A percentile compares a stretch with the other conserved stretches of the same genome.
Conservation (phyloP, 805 yeast genomes). For the Pachysolen tannophilus region DNA sequence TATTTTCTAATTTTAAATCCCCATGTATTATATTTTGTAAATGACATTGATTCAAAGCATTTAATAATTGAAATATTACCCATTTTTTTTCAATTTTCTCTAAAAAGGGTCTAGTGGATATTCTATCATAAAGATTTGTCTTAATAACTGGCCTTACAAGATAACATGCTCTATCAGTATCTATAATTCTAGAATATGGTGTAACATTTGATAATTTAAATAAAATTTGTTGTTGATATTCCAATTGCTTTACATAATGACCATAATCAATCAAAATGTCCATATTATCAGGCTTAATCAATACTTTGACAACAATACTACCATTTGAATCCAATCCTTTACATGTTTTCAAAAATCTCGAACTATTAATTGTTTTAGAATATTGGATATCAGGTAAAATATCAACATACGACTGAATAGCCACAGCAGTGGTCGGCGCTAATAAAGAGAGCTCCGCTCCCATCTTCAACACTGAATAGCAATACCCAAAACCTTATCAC, state of each 20-base stretch:
- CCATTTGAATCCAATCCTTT: constrained; percentile 72
- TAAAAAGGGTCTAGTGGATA: constrained; percentile 81
- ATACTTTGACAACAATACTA: constrained; percentile 66
- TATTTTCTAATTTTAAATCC: constrained; percentile 86
- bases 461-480: too few relatives aligned
- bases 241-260: constrained; percentile 20
- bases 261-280: constrained; percentile 25
- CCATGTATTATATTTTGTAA: constrained; percentile 64
- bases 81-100: constrained; percentile 77
- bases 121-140: constrained; percentile 78
- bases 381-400: constrained; percentile 72
- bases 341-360: constrained; percentile 80
- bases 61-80: constrained; percentile 72
- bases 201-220: constrained; percentile 51
- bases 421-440: constrained; percentile 89
- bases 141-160: constrained; percentile 74
- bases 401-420: constrained; percentile 82
- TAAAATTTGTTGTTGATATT: constrained; percentile 30
- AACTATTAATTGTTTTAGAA: constrained; percentile 64
- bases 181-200: constrained; percentile 67
- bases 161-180: constrained; percentile 90
- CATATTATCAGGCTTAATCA: constrained; percentile 57
- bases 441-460: constrained; percentile 80
- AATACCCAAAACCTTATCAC: too few relatives aligned
- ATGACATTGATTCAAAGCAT: constrained; percentile 60